These are phyloP conservation scores for Atkinsonella hypoxylon DNA, from an alignment of 2,329 filamentous ascomycete genomes.

Conservation along the genomic window DNA sequence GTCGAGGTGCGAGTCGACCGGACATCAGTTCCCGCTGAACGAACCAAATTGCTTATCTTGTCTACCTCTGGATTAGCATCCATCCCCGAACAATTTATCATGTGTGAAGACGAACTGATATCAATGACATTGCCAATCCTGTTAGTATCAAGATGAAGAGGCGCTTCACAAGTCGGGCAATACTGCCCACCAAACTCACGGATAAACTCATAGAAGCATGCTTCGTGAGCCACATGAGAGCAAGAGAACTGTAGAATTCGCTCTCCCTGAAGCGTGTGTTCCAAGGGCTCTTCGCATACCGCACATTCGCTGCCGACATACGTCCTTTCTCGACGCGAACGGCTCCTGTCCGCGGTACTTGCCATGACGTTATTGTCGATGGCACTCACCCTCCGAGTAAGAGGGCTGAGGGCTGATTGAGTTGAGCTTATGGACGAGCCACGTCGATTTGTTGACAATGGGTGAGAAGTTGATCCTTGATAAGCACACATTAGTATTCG, in stretches of 20 bases:
- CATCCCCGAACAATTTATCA: constrained; percentile 11
- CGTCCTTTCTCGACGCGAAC: constrained; percentile 77
- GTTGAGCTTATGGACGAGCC: constrained; percentile 22
- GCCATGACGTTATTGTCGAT: constrained; percentile 32
- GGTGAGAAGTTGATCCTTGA: constrained; percentile 2
- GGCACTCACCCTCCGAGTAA: constrained; percentile 23
- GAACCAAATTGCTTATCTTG: constrained; percentile 88
- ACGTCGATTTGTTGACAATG: constrained; percentile 18
- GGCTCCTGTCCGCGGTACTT: constrained; percentile 53
- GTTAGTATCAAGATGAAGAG: constrained; percentile 82
- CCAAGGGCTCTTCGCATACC: constrained; percentile 91
- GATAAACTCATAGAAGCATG: constrained; percentile 98
- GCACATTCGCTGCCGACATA: constrained; percentile 93
- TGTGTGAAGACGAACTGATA: constrained; percentile 48
- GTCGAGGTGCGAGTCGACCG: constrained; percentile 40
- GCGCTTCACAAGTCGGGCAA: constrained; percentile 87
- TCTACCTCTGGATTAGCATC: constrained; percentile 41
- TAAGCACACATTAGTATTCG: not conserved
- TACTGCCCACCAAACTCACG: constrained; percentile 88
- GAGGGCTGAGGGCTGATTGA: constrained; percentile 19
- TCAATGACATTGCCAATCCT: constrained; percentile 86
- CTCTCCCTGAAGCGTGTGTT: constrained; percentile 89
- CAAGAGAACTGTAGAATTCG: constrained; percentile 93
- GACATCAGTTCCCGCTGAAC: constrained; percentile 58
- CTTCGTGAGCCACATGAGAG: constrained; percentile 93